Base-by-base conservation (phyloP, 768 basidiomycete genomes). In the Mycena albidolilacea region DNA sequence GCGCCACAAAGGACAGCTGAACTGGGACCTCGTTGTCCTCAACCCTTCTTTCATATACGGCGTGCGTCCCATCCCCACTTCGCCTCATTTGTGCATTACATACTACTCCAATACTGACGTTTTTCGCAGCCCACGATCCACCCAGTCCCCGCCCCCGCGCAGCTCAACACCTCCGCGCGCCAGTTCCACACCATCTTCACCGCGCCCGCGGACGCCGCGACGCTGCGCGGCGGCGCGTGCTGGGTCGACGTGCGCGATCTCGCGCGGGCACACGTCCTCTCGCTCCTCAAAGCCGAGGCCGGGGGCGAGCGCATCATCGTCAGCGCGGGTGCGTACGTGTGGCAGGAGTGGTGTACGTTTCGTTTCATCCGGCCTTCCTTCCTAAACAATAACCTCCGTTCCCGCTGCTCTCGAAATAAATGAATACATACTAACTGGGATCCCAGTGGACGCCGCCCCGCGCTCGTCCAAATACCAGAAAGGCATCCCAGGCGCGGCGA, bases 301-400 rank as follows among this genome's bases (percentile, higher is more conserved):
- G 85, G 85, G 5, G 89, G 88, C 0, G 83, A 91, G 68, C 82
- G 91, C 46, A 86, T 91, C 77, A 85, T 92, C 75, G 68, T 88
- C 37, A 81, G 79, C 30, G 81, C 77, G 1, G 84, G 86, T 71
- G 61, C 65, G 64, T 76, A 41, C 57, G 68, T 73, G 2, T 79
- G 73, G 77, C 65, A 74, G 60, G 63, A 74, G n/a, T 74, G 62
- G 46, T 35, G 72, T 74, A 39, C 11, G 72, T 74, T 43, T 43
- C 10, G 41, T 43, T 43, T 43, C 14, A 43, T 43, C 23, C 23
- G 23, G 23, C 23, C n/a, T 19, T 17, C 48, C n/a, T n/a, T 17
- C 7, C 37, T 0, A 12, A 5, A 8, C 15, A 21, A 46, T 15
- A 6, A 37, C 1, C 3, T 3, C 23, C 11, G 30, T 3, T 30